Evolutionary conservation across 345 rosid genomes (phyloP).

Genomic region (Kernera saxatilis): DNA sequence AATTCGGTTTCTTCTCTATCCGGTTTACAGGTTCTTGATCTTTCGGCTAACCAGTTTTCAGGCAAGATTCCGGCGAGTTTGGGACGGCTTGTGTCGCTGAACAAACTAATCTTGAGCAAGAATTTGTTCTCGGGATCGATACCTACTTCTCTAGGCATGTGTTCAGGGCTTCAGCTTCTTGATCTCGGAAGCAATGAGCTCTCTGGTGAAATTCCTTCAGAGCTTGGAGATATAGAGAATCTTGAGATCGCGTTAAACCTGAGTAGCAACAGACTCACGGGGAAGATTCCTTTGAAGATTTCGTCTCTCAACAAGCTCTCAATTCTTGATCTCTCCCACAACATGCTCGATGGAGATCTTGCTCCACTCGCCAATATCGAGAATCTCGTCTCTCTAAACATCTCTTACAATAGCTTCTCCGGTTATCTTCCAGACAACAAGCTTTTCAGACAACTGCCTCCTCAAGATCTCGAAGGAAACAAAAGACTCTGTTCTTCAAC

Average conservation of each 20-base stretch:
- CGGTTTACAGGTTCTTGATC: conserved; percentile 72
- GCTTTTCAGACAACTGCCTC: conserved; percentile 62
- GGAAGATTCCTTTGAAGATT: conserved; percentile 63
- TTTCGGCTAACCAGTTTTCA: conserved; percentile 48
- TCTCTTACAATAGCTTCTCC: conserved; percentile 76
- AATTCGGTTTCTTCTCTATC: conserved; percentile 55
- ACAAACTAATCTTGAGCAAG: conserved; percentile 57
- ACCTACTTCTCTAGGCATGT: conserved; percentile 63
- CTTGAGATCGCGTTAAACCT: conserved; percentile 89
- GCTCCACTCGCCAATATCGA: conserved; percentile 50
- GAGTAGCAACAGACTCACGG: conserved; percentile 72
- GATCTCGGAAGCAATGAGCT: conserved; percentile 84
- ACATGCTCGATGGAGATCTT: conserved; percentile 69
- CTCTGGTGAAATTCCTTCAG: conserved; percentile 60
- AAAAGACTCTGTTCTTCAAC: conserved; percentile 55
- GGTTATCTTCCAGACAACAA: conserved; percentile 87
- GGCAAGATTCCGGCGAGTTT: conserved; percentile 72
- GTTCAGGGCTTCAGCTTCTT: conserved; percentile 81
- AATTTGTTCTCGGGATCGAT: conserved; percentile 68
- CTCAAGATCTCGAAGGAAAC: conserved; percentile 56
- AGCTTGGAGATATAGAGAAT: conserved; percentile 60
- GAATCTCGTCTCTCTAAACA: conserved; percentile 77
- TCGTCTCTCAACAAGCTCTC: conserved; percentile 81
- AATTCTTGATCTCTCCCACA: conserved; percentile 73
- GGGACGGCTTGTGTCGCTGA: conserved; percentile 61